phyloP scores from a whole-genome alignment of 1,284 basidiomycete species.

The Singerocomus inundabilis region DNA sequence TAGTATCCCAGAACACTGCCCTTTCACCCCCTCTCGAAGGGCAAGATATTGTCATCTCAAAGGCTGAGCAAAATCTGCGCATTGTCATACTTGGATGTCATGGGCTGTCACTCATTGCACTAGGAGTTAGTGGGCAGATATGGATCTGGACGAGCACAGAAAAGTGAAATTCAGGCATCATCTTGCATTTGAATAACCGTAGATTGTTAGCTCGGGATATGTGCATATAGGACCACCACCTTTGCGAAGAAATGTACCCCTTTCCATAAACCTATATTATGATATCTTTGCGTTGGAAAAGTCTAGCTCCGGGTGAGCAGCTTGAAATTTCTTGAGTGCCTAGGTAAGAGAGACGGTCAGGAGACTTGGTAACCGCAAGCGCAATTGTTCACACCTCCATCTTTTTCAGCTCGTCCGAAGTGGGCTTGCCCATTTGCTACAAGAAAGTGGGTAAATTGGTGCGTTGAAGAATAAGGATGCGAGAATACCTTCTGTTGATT shows the following conservation, averaged over 20 bases:
- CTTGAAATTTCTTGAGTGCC: constrained; percentile 88
- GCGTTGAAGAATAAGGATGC: background rate
- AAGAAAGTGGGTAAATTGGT: constrained; percentile 2
- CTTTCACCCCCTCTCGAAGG: constrained; percentile 23
- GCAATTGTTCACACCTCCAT: constrained; percentile 57
- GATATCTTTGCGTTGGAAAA: constrained; percentile 90
- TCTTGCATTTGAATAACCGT: background rate
- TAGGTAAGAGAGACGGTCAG: constrained; percentile 31
- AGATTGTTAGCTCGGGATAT: background rate
- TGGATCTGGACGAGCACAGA: constrained; percentile 29
- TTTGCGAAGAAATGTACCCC: background rate
- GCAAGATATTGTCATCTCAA: constrained; percentile 22
- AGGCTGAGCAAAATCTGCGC: constrained; percentile 23
- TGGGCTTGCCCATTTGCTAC: constrained; percentile 94
- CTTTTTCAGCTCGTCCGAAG: constrained; percentile 88
- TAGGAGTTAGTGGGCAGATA: constrained; percentile 22
- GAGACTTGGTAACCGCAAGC: background rate
- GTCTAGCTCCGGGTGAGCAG: constrained; percentile 89
- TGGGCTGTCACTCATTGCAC: constrained; percentile 41
- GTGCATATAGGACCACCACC: background rate
- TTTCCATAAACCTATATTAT: constrained; percentile 34
- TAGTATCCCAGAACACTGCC: constrained; percentile 1
- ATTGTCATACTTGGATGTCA: constrained; percentile 42
- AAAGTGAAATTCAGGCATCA: constrained; percentile 12
- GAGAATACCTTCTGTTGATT: constrained; percentile 87